A percentile compares a stretch with the other conserved stretches of the same genome.
phyloP scores from a whole-genome alignment of 768 basidiomycete genomes.

The Hygrocybe coccinea region DNA sequence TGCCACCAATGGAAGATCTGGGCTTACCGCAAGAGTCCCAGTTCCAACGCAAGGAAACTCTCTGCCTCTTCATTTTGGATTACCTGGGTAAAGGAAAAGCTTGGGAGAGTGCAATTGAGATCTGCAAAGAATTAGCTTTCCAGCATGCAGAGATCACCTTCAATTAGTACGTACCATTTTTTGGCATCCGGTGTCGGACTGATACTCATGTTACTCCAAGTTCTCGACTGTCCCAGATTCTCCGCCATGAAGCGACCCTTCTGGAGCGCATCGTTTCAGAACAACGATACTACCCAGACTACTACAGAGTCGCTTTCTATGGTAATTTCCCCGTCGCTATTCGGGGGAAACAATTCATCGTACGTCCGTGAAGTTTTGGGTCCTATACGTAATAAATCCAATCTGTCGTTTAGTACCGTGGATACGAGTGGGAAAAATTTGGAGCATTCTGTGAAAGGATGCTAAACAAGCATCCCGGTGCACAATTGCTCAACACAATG shows the following conservation, averaged over 20 bases:
- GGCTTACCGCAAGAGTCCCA: slow-evolving; percentile 88
- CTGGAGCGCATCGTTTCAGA: slow-evolving; percentile 81
- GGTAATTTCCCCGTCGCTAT: slow-evolving; percentile 86
- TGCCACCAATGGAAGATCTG: slow-evolving; percentile 85
- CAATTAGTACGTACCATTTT: slow-evolving; percentile 62
- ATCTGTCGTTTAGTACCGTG: slow-evolving; percentile 63
- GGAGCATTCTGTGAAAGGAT: slow-evolving; percentile 86
- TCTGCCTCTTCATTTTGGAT: slow-evolving; percentile 88
- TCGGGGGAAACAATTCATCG: slow-evolving; percentile 86
- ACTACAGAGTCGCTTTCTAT: slow-evolving; percentile 90
- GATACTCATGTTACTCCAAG: slow-evolving; percentile 35
- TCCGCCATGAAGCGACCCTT: slow-evolving; percentile 81
- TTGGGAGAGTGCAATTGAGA: slow-evolving; percentile 92
- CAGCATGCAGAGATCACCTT: slow-evolving; percentile 89
- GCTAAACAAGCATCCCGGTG: slow-evolving; percentile 84
- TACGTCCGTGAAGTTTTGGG: slow-evolving; percentile 32
- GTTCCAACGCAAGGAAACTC: slow-evolving; percentile 90
- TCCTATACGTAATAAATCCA: slow-evolving; percentile 9
- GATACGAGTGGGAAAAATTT: slow-evolving; percentile 92
- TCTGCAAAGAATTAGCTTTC: slow-evolving; percentile 84
- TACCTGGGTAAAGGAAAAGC: slow-evolving; percentile 97
- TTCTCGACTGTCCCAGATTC: slow-evolving; percentile 75
- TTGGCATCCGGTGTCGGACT: slow-evolving; percentile 2
- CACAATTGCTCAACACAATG: slow-evolving; percentile 66
- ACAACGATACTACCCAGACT: slow-evolving; percentile 84